Evolutionary conservation across 2,329 filamentous ascomycete species (phyloP).

Genomic region (Ceratocystis huliohia): DNA sequence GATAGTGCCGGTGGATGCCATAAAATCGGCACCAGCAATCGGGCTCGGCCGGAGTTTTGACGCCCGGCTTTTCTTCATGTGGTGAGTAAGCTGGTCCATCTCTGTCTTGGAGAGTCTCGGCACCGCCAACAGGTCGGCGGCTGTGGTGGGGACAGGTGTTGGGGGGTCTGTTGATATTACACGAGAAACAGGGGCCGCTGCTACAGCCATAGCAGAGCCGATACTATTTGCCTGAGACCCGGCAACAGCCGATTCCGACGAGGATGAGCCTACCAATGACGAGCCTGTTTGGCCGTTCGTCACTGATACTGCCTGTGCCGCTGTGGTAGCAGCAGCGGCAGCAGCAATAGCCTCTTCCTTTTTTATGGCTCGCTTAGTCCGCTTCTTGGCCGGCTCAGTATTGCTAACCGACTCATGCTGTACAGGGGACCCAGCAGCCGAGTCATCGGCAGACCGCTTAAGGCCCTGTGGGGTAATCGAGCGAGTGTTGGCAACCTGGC

Average conservation of each 20-base stretch:
- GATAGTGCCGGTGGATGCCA: slow-evolving; percentile 31
- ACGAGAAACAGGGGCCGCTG: slow-evolving; percentile 21
- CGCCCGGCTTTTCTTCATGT: slow-evolving; percentile 30
- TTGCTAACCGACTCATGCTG: slow-evolving; percentile 20
- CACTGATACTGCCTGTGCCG: not conserved
- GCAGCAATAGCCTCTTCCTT: slow-evolving; percentile 30
- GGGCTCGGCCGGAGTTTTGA: slow-evolving; percentile 31
- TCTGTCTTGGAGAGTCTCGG: slow-evolving; percentile 23
- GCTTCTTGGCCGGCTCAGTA: slow-evolving; percentile 29
- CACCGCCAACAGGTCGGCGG: slow-evolving; percentile 28
- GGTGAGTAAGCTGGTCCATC: slow-evolving; percentile 28
- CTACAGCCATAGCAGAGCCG: not conserved
- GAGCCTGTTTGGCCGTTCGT: not conserved
- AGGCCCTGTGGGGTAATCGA: slow-evolving; percentile 24
- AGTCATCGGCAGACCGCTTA: slow-evolving; percentile 23
- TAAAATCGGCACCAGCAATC: slow-evolving; percentile 31
- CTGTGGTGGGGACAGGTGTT: slow-evolving; percentile 22
- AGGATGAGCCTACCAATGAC: not conserved
- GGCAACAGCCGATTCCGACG: not conserved
- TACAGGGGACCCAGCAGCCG: slow-evolving; percentile 21
- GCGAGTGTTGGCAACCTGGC: slow-evolving; percentile 20
- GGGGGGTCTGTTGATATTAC: not conserved
- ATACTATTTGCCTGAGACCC: not conserved
- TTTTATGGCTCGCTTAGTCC: slow-evolving; percentile 30
- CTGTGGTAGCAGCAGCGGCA: not conserved